Evolutionary conservation across 108 stramenopile species (phyloP).

Genomic region (Poteriospumella lacustris): DNA sequence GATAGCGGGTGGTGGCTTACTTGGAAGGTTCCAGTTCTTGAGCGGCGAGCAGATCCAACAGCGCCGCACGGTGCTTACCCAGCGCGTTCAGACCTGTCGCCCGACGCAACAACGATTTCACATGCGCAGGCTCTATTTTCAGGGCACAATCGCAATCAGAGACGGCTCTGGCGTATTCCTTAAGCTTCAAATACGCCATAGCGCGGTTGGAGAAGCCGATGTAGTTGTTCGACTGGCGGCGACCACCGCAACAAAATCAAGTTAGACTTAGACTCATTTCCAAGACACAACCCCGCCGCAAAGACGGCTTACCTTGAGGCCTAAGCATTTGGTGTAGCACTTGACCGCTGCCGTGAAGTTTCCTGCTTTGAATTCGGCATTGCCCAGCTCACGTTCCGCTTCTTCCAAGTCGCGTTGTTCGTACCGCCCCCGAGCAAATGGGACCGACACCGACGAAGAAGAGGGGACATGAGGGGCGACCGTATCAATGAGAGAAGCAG

Average conservation of each 20-base stretch:
- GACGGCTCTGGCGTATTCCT: constrained; percentile 54
- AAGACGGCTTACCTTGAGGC: constrained; percentile 51
- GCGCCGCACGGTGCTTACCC: constrained; percentile 51
- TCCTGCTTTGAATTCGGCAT: constrained; percentile 50
- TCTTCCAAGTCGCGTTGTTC: no score
- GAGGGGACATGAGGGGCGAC: no score
- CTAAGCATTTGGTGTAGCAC: constrained; percentile 63
- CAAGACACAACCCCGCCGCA: no score
- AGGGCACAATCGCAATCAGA: constrained; percentile 58
- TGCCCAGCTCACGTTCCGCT: constrained; percentile 51
- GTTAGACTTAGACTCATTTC: no score
- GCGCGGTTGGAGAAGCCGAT: constrained; percentile 56
- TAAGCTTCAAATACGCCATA: constrained; percentile 64
- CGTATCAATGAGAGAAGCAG: no score
- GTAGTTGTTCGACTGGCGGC: no score
- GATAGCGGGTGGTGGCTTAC: no score
- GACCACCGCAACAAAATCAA: constrained; percentile 39
- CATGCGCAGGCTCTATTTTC: constrained; percentile 55
- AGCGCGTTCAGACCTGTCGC: constrained; percentile 47
- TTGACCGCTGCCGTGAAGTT: constrained; percentile 57
- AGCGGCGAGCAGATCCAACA: constrained; percentile 34
- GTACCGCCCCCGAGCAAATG: no score
- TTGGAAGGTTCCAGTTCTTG: no score
- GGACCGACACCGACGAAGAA: no score
- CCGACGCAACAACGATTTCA: constrained; percentile 63